Evolutionary conservation across 768 basidiomycete species (phyloP).

Genomic region (Lentinula lateritia): DNA sequence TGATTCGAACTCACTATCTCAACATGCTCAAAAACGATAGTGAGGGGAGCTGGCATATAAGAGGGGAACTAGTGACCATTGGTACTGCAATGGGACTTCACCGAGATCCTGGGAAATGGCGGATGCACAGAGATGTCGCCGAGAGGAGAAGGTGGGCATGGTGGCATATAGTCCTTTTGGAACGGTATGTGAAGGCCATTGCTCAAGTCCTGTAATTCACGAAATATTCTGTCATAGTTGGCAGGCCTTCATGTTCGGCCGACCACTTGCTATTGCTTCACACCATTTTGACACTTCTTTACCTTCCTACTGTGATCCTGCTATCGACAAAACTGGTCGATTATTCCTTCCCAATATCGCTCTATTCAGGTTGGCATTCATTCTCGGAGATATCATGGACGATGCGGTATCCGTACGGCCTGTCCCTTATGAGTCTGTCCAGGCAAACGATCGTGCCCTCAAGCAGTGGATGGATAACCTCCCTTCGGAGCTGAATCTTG

Average conservation of each 20-base stretch:
- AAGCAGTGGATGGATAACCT: slow-evolving; percentile 75
- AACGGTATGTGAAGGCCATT: slow-evolving; percentile 44
- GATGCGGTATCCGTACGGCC: slow-evolving; percentile 75
- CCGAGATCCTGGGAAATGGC: slow-evolving; percentile 78
- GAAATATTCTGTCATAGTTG: slow-evolving; percentile 40
- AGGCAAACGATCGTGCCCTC: slow-evolving; percentile 66
- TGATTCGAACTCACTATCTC: slow-evolving; percentile 68
- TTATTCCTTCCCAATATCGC: slow-evolving; percentile 73
- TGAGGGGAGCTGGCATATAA: slow-evolving; percentile 76
- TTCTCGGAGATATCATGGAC: slow-evolving; percentile 82
- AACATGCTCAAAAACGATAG: slow-evolving; percentile 69
- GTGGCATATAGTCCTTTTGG: slow-evolving; percentile 84
- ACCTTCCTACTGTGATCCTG: slow-evolving; percentile 62
- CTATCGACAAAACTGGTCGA: slow-evolving; percentile 56
- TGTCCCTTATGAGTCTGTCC: slow-evolving; percentile 71
- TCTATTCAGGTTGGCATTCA: slow-evolving; percentile 69
- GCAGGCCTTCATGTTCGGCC: slow-evolving; percentile 86
- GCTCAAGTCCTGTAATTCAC: slow-evolving; percentile 6
- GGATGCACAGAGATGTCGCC: slow-evolving; percentile 61
- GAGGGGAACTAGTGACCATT: slow-evolving; percentile 69
- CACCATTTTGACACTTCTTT: slow-evolving; percentile 82
- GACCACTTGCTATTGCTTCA: slow-evolving; percentile 68
- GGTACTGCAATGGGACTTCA: slow-evolving; percentile 82
- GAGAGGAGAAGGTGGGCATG: slow-evolving; percentile 84
- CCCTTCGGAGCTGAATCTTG: slow-evolving; percentile 67